These are phyloP conservation scores for Pterocarpus macrocarpus DNA, from an alignment of 306 rosid genomes.

Conservation along the genomic window DNA sequence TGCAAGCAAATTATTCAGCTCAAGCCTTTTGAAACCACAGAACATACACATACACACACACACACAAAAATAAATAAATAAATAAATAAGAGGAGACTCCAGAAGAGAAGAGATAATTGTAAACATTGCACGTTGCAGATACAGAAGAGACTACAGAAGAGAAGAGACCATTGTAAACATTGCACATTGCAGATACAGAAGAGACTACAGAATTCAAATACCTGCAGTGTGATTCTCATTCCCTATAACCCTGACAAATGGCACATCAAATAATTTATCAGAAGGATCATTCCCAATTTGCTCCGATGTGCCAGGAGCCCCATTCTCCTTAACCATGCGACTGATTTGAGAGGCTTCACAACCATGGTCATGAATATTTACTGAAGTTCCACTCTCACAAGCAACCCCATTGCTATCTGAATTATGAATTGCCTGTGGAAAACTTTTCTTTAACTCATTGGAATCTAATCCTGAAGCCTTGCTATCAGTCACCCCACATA, in stretches of 20 bases:
- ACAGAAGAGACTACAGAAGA: no score
- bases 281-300: no score
- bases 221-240: conserved; percentile 66
- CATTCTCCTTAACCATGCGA: conserved; percentile 57
- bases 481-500: conserved; percentile 54
- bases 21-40: not conserved
- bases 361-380: conserved; percentile 51
- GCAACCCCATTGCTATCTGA: conserved; percentile 54
- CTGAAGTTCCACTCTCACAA: conserved; percentile 58
- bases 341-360: conserved; percentile 49
- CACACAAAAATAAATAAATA: no score
- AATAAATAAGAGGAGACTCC: no score
- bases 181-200: not conserved
- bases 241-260: conserved; percentile 48
- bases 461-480: conserved; percentile 55
- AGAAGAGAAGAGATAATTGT: no score
- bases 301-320: conserved; percentile 35
- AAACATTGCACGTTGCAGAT: no score
- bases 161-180: not conserved
- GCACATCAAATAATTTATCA: no score
- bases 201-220: conserved; percentile 27
- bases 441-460: conserved; percentile 54
- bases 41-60: not conserved
- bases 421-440: conserved; percentile 35
- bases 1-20: conserved; percentile 8